Percentiles rank a stretch among this genome's conserved stretches.
phyloP scores from a whole-genome alignment of 306 rosid genomes.

The Inga oerstediana region DNA sequence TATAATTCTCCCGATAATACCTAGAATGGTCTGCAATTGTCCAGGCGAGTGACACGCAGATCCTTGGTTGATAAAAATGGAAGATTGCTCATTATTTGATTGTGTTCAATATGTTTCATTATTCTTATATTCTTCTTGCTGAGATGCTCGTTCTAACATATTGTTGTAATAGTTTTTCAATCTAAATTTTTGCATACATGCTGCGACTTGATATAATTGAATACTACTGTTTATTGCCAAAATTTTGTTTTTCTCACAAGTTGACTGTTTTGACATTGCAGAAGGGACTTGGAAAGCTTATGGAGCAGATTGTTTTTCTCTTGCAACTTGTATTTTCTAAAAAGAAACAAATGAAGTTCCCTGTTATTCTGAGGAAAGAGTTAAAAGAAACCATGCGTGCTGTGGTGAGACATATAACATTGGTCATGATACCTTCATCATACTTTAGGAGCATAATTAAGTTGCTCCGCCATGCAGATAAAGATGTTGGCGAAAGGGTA shows the following conservation, averaged over 20 bases:
- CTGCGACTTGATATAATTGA: neutral
- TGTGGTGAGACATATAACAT: conserved; percentile 54
- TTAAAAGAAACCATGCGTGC: conserved; percentile 63
- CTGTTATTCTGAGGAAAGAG: conserved; percentile 58
- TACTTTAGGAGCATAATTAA: conserved; percentile 63
- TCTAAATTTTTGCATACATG: conserved; percentile 2
- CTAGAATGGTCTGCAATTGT: neutral
- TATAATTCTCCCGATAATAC: neutral
- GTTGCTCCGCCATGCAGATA: conserved; percentile 66
- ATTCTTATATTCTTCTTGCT: conserved; percentile 1
- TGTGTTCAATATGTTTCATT: neutral
- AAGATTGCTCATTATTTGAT: neutral
- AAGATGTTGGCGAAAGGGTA: conserved; percentile 75
- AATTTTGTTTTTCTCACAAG: conserved; percentile 10
- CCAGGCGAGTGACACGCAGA: neutral
- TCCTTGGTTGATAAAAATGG: conserved; percentile 1
- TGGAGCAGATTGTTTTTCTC: conserved; percentile 69
- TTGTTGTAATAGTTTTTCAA: conserved; percentile 10
- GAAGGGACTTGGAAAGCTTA: conserved; percentile 62
- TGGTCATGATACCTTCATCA: conserved; percentile 62
- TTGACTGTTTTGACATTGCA: conserved; percentile 40
- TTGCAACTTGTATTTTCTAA: conserved; percentile 64
- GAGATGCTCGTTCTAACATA: neutral
- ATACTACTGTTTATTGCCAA: neutral
- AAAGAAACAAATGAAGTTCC: conserved; percentile 50